Evolutionary conservation across 2,329 filamentous ascomycete species (phyloP).

Genomic region (Chaetomiaceae sp.): DNA sequence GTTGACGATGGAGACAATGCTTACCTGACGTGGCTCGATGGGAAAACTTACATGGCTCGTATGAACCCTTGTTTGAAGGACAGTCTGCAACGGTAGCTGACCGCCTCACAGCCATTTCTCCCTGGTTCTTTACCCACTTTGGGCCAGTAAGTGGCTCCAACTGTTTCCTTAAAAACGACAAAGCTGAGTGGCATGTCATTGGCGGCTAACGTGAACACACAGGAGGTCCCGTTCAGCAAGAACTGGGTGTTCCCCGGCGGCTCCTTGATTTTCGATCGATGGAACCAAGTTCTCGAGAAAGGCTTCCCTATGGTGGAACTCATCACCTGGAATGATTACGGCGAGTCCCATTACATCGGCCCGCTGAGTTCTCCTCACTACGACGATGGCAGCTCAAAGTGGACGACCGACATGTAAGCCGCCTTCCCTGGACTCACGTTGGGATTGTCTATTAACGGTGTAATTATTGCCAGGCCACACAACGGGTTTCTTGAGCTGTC

Average conservation of each 20-base stretch:
- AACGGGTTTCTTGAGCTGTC: neutral
- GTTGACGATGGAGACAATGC: neutral
- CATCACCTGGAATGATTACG: slow-evolving; percentile 45
- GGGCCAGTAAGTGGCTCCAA: neutral
- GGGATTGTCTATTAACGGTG: no score
- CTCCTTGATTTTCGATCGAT: neutral
- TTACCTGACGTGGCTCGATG: neutral
- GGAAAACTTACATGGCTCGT: neutral
- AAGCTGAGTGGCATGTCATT: neutral
- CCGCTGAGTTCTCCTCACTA: slow-evolving; percentile 37
- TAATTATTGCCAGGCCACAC: neutral
- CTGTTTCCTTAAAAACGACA: no score
- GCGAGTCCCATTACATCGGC: slow-evolving; percentile 51
- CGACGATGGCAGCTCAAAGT: slow-evolving; percentile 14
- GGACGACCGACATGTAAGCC: slow-evolving; percentile 1
- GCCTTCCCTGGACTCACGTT: no score
- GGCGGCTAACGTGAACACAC: neutral
- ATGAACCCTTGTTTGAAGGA: neutral
- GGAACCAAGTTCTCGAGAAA: neutral
- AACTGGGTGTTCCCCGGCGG: neutral
- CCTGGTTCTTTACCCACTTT: neutral
- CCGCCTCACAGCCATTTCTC: neutral
- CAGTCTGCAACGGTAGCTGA: neutral
- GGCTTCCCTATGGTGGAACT: neutral
- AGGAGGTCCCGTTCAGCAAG: neutral